Conservation (phyloP, 192 early-diverging fungal genomes). For the Coemansia sp. region DNA sequence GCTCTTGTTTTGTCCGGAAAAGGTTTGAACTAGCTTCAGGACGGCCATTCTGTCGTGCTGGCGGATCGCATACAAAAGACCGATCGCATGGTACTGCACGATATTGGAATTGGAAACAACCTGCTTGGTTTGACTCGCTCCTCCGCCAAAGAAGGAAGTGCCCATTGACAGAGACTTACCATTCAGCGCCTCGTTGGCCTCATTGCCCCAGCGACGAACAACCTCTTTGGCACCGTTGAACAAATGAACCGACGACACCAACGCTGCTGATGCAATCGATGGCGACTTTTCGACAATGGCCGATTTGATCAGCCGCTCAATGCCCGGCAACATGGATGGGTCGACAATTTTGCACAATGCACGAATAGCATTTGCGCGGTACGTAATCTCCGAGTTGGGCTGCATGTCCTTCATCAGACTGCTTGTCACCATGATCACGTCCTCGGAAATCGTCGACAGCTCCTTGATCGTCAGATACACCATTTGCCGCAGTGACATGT, state of each 20-base stretch:
- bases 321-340: conserved; percentile 92
- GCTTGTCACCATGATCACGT: conserved; percentile 97
- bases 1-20: conserved; percentile 58
- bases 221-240: conserved; percentile 86
- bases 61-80: conserved; percentile 90
- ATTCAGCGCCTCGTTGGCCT: conserved; percentile 93
- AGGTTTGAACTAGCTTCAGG: conserved; percentile 91
- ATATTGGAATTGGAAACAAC: conserved; percentile 74
- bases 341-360: conserved; percentile 95
- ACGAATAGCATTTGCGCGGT: conserved; percentile 94
- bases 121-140: conserved; percentile 17
- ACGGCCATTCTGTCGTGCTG: conserved; percentile 99
- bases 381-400: conserved; percentile 86
- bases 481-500: conserved; percentile 94
- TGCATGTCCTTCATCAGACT: conserved; percentile 97
- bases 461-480: conserved; percentile 98
- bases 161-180: conserved; percentile 67
- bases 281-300: conserved; percentile 95
- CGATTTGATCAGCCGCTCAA: conserved; percentile 96
- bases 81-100: conserved; percentile 97
- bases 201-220: conserved; percentile 95
- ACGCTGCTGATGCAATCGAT: conserved; percentile 82
- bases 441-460: conserved; percentile 87
- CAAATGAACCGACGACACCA: conserved; percentile 90
- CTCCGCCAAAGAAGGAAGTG: conserved; percentile 51